These are phyloP conservation scores for Avena eriantha DNA, from an alignment of 176 grass and related monocot species.

Conservation along the genomic window DNA sequence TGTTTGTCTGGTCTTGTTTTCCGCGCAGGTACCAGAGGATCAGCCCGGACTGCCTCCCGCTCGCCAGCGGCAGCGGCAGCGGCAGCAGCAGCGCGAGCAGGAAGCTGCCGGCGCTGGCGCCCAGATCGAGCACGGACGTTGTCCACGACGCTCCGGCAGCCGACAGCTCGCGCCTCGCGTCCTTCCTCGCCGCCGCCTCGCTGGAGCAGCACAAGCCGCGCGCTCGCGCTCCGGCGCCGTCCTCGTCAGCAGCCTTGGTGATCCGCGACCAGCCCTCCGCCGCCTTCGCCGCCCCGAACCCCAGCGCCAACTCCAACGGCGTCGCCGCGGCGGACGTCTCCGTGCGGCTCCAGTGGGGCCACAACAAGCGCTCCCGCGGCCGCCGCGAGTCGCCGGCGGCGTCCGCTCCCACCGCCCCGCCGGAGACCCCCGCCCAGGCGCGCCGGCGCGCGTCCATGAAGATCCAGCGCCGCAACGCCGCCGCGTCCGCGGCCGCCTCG, in stretches of 20 bases:
- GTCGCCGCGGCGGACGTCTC: slow-evolving; percentile 1
- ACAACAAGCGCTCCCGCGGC: slow-evolving; percentile 72
- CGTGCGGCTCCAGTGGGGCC: slow-evolving; percentile 72
- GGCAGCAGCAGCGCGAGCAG: neutral
- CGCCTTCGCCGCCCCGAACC: slow-evolving; percentile 23
- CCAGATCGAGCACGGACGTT: slow-evolving; percentile 54
- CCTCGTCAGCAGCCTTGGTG: neutral
- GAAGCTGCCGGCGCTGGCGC: slow-evolving; percentile 20
- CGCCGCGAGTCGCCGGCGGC: slow-evolving; percentile 43
- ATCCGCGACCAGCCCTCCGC: slow-evolving; percentile 29
- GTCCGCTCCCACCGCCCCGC: slow-evolving; percentile 5
- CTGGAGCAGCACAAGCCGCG: slow-evolving; percentile 46
- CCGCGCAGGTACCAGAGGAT: slow-evolving; percentile 67
- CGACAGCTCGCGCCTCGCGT: slow-evolving; percentile 24
- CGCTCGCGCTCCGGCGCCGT: slow-evolving; percentile 12
- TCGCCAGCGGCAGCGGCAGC: slow-evolving; percentile 40
- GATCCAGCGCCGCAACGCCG: slow-evolving; percentile 44
- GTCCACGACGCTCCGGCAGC: neutral
- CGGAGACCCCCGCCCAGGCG: slow-evolving; percentile 37
- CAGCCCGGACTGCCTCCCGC: slow-evolving; percentile 54
- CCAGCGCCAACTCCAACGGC: neutral
- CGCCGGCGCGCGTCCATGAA: slow-evolving; percentile 28
- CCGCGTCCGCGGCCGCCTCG: slow-evolving; percentile 32
- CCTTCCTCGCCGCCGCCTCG: slow-evolving; percentile 35
- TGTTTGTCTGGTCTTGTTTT: slow-evolving; percentile 31